Conservation (phyloP, 495 filamentous ascomycete genomes). For the Neurospora terricola region DNA sequence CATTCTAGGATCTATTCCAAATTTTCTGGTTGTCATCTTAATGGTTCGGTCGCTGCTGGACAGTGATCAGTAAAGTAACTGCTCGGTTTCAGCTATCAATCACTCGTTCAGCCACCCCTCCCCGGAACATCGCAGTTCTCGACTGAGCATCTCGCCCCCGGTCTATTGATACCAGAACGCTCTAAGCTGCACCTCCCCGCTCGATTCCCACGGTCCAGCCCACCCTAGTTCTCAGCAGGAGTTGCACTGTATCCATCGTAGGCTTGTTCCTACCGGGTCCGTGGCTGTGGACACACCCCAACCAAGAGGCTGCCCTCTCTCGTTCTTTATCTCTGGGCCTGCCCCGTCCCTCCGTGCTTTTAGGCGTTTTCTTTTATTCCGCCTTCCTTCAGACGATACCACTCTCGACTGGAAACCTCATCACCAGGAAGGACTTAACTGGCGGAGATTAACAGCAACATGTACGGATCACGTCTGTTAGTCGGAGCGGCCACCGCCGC, state of each 20-base stretch:
- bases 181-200: background rate
- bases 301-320: background rate
- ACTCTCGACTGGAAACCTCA: background rate
- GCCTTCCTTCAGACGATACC: background rate
- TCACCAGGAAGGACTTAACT: background rate
- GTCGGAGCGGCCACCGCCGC: conserved; percentile 4
- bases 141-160: background rate
- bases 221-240: background rate
- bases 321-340: background rate
- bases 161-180: background rate
- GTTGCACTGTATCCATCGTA: background rate
- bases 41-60: background rate
- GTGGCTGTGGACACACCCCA: background rate
- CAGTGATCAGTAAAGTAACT: background rate
- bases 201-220: background rate
- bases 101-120: background rate
- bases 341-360: background rate
- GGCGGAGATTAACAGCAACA: background rate
- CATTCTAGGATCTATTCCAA: background rate
- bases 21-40: background rate
- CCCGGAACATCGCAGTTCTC: background rate
- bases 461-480: conserved; percentile 3
- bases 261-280: background rate
- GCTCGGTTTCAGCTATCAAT: background rate
- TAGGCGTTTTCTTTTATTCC: background rate